A percentile compares a stretch with the other conserved stretches of the same genome.
Evolutionary conservation across 1,284 basidiomycete species (phyloP).

Genomic region (Heterobasidion parviporum): DNA sequence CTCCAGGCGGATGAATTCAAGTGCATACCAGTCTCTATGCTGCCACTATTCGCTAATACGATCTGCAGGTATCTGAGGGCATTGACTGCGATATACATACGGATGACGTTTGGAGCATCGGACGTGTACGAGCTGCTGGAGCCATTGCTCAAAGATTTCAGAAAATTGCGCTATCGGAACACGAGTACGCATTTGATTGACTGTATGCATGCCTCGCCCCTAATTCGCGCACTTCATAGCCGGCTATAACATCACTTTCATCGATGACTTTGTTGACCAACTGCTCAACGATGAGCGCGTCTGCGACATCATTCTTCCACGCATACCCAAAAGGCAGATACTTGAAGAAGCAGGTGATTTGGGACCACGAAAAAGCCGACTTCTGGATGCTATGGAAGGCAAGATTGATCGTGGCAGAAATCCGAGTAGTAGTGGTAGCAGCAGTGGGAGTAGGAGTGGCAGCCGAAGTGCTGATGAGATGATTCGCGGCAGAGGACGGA

Average conservation of each 20-base stretch:
- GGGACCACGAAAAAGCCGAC: constrained; percentile 69
- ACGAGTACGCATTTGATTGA: constrained; percentile 48
- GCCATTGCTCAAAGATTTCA: constrained; percentile 88
- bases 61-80: constrained; percentile 80
- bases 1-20: constrained; percentile 96
- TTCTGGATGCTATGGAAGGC: constrained; percentile 79
- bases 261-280: constrained; percentile 90
- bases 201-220: not conserved
- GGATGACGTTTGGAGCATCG: constrained; percentile 85
- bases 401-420: constrained; percentile 41
- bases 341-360: constrained; percentile 91
- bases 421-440: constrained; percentile 18
- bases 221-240: constrained; percentile 30
- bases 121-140: constrained; percentile 94
- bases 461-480: constrained; percentile 14
- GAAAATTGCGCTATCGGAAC: constrained; percentile 79
- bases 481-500: constrained; percentile 17
- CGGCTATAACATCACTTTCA: constrained; percentile 77
- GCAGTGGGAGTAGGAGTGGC: constrained; percentile 21
- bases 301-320: constrained; percentile 94
- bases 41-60: not conserved
- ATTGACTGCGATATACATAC: constrained; percentile 89
- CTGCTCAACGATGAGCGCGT: constrained; percentile 86
- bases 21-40: constrained; percentile 39
- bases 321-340: constrained; percentile 78